These are phyloP conservation scores for Saccharomycopsis sp. DNA, from an alignment of 805 yeast species.

Conservation along the genomic window DNA sequence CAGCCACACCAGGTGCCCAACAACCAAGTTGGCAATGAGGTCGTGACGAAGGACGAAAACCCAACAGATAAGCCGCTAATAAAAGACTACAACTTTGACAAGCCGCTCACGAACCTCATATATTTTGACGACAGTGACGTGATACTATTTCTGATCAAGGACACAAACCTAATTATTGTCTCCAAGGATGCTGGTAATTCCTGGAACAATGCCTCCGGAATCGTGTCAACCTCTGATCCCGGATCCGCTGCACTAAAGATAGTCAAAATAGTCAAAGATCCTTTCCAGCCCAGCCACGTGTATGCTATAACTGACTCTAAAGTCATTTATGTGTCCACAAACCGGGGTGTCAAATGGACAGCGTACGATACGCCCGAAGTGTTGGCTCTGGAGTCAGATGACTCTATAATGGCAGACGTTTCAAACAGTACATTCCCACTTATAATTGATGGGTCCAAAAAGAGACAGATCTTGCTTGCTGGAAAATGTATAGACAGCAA, in stretches of 20 bases:
- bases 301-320: constrained; percentile 2
- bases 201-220: not conserved
- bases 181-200: constrained; percentile 3
- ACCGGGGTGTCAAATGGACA: constrained; percentile 6
- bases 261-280: constrained; percentile 7
- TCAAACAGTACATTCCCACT: constrained; percentile 8
- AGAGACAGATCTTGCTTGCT: not conserved
- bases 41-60: not conserved
- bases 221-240: too few species aligned
- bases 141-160: not conserved
- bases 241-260: not conserved
- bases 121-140: not conserved
- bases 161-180: not conserved
- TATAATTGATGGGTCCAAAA: not conserved
- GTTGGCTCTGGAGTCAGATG: not conserved
- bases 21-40: not conserved
- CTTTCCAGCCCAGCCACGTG: not conserved
- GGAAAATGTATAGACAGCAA: not conserved
- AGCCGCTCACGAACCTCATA: not conserved
- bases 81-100: not conserved
- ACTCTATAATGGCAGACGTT: constrained; percentile 1
- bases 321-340: constrained; percentile 1
- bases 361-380: not conserved
- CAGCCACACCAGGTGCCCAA: too few species aligned
- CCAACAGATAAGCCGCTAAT: not conserved